These are phyloP conservation scores for Taiozyma onychis DNA, from an alignment of 1,139 yeast species.

Conservation along the genomic window DNA sequence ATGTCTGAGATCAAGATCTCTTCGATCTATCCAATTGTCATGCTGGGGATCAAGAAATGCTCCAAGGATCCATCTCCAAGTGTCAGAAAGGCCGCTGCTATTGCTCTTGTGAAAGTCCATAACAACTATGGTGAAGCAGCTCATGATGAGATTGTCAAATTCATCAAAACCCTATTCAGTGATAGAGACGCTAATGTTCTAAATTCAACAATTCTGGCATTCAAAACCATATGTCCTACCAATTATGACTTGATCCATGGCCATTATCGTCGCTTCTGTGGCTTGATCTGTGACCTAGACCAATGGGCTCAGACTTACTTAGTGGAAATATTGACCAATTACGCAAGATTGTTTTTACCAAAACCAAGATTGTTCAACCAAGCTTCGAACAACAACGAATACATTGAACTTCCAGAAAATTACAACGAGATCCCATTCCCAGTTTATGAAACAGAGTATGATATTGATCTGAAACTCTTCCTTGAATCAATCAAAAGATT, in stretches of 20 bases:
- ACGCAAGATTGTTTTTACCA: conserved; percentile 55
- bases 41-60: conserved; percentile 67
- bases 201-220: conserved; percentile 60
- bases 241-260: conserved; percentile 67
- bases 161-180: conserved; percentile 47
- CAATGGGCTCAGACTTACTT: conserved; percentile 68
- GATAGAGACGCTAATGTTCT: conserved; percentile 67
- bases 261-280: conserved; percentile 57
- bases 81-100: conserved; percentile 78
- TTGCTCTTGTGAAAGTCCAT: conserved; percentile 66
- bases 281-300: conserved; percentile 51
- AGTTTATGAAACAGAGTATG: conserved; percentile 39
- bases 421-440: conserved; percentile 33
- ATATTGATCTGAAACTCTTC: conserved; percentile 53
- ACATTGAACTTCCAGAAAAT: conserved; percentile 37
- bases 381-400: conserved; percentile 25
- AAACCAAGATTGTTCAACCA: conserved; percentile 38
- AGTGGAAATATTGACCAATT: conserved; percentile 61
- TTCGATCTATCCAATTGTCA: conserved; percentile 73
- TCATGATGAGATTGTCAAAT: conserved; percentile 40
- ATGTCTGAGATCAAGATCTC: conserved; percentile 76
- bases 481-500: conserved; percentile 41
- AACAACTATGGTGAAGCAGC: conserved; percentile 28
- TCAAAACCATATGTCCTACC: conserved; percentile 48
- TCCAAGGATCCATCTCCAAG: conserved; percentile 66